phyloP scores from a whole-genome alignment of 1,139 yeast species.

The Ogataea hybrid region DNA sequence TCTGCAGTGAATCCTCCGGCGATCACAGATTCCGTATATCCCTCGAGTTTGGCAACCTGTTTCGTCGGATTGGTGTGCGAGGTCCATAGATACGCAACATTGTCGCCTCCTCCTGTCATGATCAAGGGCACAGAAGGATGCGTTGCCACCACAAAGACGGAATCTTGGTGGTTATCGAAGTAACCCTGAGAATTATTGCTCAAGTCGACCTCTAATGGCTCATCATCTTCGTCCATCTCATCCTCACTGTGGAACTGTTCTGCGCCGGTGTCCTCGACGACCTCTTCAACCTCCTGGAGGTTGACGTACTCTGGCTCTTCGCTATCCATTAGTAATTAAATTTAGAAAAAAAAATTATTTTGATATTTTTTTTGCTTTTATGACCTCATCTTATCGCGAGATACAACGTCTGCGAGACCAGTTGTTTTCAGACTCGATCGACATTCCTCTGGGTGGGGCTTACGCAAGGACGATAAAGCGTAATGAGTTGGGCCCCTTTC shows the following conservation, averaged over 20 bases:
- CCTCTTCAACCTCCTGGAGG: slow-evolving; percentile 60
- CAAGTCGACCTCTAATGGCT: slow-evolving; percentile 61
- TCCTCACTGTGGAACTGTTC: slow-evolving; percentile 38
- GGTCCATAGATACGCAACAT: slow-evolving; percentile 88
- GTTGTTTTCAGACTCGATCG: not conserved
- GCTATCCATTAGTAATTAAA: slow-evolving; percentile 10
- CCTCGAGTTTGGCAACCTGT: slow-evolving; percentile 67
- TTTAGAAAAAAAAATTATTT: not conserved
- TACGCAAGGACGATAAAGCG: slow-evolving; percentile 1
- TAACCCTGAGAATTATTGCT: slow-evolving; percentile 86
- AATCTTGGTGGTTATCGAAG: slow-evolving; percentile 85
- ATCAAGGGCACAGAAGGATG: slow-evolving; percentile 74
- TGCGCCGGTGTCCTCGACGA: slow-evolving; percentile 45
- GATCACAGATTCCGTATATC: slow-evolving; percentile 86
- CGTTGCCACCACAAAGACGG: slow-evolving; percentile 71
- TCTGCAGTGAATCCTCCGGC: slow-evolving; percentile 81
- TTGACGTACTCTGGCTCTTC: slow-evolving; percentile 55
- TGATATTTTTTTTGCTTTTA: slow-evolving; percentile 1
- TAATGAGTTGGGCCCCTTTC: slow-evolving; percentile 1
- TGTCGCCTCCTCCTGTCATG: slow-evolving; percentile 85
- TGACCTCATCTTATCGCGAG: slow-evolving; percentile 6
- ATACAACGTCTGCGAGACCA: slow-evolving; percentile 1
- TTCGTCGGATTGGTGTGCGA: slow-evolving; percentile 82
- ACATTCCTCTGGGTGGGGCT: slow-evolving; percentile 1
- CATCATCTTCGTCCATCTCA: slow-evolving; percentile 34